A percentile compares a stretch with the other conserved stretches of the same genome.
These are phyloP conservation scores for Afroboletus lepidellus DNA, from an alignment of 1,284 basidiomycete species.

Conservation along the genomic window DNA sequence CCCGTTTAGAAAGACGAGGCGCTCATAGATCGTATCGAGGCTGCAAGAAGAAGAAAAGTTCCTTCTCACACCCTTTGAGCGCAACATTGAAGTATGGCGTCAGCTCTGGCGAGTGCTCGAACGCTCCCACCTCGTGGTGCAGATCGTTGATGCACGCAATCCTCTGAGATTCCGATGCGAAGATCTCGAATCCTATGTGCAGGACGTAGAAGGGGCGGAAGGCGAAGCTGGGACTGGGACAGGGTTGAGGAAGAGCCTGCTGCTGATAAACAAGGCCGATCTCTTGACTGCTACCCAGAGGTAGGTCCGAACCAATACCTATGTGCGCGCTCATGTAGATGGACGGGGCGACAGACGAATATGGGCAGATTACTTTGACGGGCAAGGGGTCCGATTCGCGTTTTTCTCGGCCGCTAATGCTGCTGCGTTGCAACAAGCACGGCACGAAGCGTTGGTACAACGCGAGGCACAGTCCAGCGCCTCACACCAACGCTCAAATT, in stretches of 20 bases:
- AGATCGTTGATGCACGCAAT: conserved; percentile 95
- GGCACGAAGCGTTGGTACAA: conserved; percentile 48
- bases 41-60: conserved; percentile 79
- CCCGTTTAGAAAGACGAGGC: not conserved
- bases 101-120: conserved; percentile 95
- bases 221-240: conserved; percentile 76
- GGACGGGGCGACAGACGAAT: conserved; percentile 45
- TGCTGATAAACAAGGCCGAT: conserved; percentile 97
- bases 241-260: conserved; percentile 67
- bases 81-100: conserved; percentile 95
- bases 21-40: conserved; percentile 37
- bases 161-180: conserved; percentile 89
- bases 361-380: conserved; percentile 96
- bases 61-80: conserved; percentile 91
- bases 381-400: conserved; percentile 78
- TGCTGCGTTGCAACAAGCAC: conserved; percentile 77
- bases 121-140: conserved; percentile 89
- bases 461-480: conserved; percentile 13
- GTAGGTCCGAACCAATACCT: conserved; percentile 38
- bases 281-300: conserved; percentile 86
- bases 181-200: conserved; percentile 87
- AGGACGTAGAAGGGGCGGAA: conserved; percentile 73
- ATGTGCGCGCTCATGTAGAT: conserved; percentile 15
- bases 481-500: conserved; percentile 5
- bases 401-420: conserved; percentile 97